Conservation (phyloP, 1,284 basidiomycete species). For the Apiotrichum gracile region DNA sequence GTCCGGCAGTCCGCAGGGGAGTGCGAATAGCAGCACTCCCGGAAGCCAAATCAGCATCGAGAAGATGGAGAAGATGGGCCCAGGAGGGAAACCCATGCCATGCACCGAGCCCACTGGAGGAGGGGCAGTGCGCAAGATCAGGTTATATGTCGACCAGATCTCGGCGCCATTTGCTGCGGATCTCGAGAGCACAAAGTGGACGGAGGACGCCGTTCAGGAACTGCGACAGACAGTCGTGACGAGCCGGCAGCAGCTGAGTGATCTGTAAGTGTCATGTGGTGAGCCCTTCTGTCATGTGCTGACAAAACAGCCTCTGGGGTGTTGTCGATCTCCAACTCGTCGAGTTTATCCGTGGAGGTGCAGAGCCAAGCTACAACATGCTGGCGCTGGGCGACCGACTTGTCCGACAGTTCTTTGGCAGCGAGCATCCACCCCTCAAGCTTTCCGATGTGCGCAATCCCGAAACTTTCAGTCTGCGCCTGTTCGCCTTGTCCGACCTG, state of each 20-base stretch:
- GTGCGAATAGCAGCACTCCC: background rate
- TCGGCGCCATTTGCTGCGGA: constrained; percentile 26
- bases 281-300: background rate
- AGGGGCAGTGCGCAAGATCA: constrained; percentile 8
- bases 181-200: constrained; percentile 29
- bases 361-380: constrained; percentile 25
- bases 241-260: constrained; percentile 19
- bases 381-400: constrained; percentile 27
- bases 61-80: no score
- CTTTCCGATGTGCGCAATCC: constrained; percentile 17
- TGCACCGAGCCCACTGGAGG: background rate
- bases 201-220: constrained; percentile 24
- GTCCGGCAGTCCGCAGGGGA: background rate
- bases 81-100: no score
- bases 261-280: constrained; percentile 15
- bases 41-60: background rate
- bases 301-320: constrained; percentile 23
- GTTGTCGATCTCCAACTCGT: constrained; percentile 29
- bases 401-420: constrained; percentile 15
- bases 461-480: constrained; percentile 21
- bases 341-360: constrained; percentile 29
- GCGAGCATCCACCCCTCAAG: constrained; percentile 15
- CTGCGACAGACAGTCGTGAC: constrained; percentile 20
- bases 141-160: constrained; percentile 25
- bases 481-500: constrained; percentile 26